Evolutionary conservation across 805 yeast genomes (phyloP).

Genomic region (Candida nitratophila): DNA sequence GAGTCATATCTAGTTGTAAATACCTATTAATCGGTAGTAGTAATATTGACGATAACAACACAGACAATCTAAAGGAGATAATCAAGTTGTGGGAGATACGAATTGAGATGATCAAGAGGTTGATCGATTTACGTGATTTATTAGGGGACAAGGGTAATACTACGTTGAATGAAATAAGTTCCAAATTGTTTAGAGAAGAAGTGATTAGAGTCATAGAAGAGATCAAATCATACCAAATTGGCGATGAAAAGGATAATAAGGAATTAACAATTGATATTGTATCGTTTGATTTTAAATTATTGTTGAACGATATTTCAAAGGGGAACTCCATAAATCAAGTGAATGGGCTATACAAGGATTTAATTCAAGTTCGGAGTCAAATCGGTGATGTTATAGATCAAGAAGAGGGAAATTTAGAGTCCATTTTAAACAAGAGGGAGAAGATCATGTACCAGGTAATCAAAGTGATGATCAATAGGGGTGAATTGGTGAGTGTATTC

Average conservation of each 20-base stretch:
- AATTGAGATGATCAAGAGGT: conserved; percentile 10
- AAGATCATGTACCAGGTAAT: conserved; percentile 14
- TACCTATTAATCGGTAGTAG: conserved; percentile 17
- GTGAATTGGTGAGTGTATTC: conserved; percentile 20
- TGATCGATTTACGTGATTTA: background rate
- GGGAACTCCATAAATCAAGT: conserved; percentile 17
- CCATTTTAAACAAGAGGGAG: background rate
- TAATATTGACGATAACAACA: conserved; percentile 7
- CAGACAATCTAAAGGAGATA: too few species aligned
- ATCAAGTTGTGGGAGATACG: conserved; percentile 37
- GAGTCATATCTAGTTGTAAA: conserved; percentile 20
- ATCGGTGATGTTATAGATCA: conserved; percentile 12
- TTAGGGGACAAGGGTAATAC: background rate
- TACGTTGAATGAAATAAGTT: background rate
- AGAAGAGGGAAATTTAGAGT: too few species aligned
- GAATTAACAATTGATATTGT: background rate
- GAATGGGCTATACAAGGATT: conserved; percentile 36
- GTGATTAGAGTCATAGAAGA: background rate
- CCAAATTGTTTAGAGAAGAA: background rate
- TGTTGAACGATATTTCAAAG: conserved; percentile 35
- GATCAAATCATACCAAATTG: too few species aligned
- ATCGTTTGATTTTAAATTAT: conserved; percentile 14
- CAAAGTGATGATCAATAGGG: conserved; percentile 19
- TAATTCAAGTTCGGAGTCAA: conserved; percentile 25
- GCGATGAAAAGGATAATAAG: too few species aligned